Conservation (phyloP, 116 monocot genomes). For the Papilionanthe hybrid region DNA sequence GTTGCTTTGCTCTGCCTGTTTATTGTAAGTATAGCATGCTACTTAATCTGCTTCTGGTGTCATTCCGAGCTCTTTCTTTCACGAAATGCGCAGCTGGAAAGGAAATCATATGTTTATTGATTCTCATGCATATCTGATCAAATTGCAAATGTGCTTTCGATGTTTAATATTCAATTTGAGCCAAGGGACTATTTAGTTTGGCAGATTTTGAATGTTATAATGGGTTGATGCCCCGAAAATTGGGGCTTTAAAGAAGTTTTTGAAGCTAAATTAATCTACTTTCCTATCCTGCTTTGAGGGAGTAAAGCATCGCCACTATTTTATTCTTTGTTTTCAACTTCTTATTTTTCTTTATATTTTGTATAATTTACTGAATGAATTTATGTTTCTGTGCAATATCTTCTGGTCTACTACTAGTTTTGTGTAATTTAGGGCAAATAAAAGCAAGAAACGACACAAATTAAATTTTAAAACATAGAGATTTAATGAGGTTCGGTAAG, state of each 20-base stretch:
- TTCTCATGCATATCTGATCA: not conserved
- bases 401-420: too few species aligned
- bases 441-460: too few species aligned
- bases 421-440: too few species aligned
- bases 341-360: too few species aligned
- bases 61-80: not conserved
- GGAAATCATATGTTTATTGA: not conserved
- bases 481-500: too few species aligned
- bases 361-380: too few species aligned
- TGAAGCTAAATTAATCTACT: not conserved
- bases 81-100: not conserved
- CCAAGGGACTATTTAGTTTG: not conserved
- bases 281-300: not conserved
- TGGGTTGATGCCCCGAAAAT: not conserved
- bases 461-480: too few species aligned
- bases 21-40: constrained; percentile 17
- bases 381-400: too few species aligned
- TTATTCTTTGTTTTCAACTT: too few species aligned
- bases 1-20: constrained; percentile 43
- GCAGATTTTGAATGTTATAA: not conserved
- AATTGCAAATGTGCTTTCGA: not conserved
- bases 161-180: not conserved
- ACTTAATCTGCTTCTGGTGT: too few species aligned
- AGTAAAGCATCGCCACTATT: too few species aligned
- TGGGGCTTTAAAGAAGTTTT: not conserved